These are phyloP conservation scores for Rhodotorula graminis DNA, from an alignment of 768 basidiomycete genomes.

Conservation along the genomic window DNA sequence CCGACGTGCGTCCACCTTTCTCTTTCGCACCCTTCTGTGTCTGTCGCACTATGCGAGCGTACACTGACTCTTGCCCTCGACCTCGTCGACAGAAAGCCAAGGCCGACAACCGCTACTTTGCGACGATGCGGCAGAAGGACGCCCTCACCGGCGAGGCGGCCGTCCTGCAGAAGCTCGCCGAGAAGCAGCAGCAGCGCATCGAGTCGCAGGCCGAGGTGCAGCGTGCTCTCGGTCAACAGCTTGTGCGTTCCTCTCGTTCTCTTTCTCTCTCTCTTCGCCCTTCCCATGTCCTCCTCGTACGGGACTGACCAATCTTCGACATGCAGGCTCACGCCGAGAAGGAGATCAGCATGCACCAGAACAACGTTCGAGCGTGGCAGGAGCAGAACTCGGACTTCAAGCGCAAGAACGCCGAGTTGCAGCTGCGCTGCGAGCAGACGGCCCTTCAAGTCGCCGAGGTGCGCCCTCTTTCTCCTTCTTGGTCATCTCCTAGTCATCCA, in stretches of 20 bases:
- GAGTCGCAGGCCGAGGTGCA: slow-evolving; percentile 65
- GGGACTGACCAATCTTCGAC: neutral
- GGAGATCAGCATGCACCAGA: slow-evolving; percentile 45
- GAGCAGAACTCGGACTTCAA: slow-evolving; percentile 40
- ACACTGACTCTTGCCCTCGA: neutral
- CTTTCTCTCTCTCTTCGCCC: no score
- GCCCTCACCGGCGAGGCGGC: slow-evolving; percentile 53
- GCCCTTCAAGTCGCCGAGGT: slow-evolving; percentile 43
- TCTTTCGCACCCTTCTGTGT: neutral
- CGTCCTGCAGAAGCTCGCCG: slow-evolving; percentile 42
- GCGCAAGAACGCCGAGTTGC: slow-evolving; percentile 44
- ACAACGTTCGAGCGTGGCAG: slow-evolving; percentile 43
- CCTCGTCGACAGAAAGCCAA: slow-evolving; percentile 70
- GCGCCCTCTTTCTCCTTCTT: neutral
- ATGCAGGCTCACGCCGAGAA: slow-evolving; percentile 46
- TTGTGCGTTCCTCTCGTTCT: slow-evolving; percentile 52
- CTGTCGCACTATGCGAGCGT: neutral
- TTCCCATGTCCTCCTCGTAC: no score
- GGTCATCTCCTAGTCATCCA: neutral
- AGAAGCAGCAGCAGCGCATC: slow-evolving; percentile 61
- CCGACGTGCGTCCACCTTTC: slow-evolving; percentile 58
- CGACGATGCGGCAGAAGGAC: slow-evolving; percentile 83
- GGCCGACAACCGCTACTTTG: slow-evolving; percentile 88
- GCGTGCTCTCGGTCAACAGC: slow-evolving; percentile 56
- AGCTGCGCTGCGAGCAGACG: slow-evolving; percentile 40